Base-by-base conservation (phyloP, 2,329 filamentous ascomycete genomes). In the Cordyceps sp. region DNA sequence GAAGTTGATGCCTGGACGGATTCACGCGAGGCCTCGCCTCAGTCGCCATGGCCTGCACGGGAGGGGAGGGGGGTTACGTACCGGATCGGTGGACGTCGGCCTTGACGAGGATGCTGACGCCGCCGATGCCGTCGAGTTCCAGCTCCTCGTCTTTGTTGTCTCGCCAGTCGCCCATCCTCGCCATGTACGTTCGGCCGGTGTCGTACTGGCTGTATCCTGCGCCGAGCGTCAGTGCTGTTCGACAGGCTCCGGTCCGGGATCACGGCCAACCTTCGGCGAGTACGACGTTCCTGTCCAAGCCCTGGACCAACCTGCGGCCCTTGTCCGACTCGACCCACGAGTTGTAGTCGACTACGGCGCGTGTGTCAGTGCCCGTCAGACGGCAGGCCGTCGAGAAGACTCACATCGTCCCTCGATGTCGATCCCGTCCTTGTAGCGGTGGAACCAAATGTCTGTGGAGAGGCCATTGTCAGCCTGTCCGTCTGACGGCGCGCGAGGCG, bases 21-120 rank as follows among this genome's bases (percentile, higher is more conserved):
- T 14, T 14, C 6, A 10, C 16, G 16, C 18, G 15, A 28, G 26
- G 6, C 9, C 12, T 24, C n/a, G 24, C 24, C 24, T 4, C 24
- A 14, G 5, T 14, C 7, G 24, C 4, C 7, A n/a, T n/a, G n/a
- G n/a, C n/a, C n/a, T 26, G 13, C 9, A 13, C 13, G 13, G 4
- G 13, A n/a, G n/a, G n/a, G n/a, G n/a, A n/a, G n/a, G n/a, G n/a
- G n/a, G n/a, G n/a, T n/a, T n/a, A n/a, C 40, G 21, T 64, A 88
- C 84, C 84, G 48, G 88, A 84, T 60, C 90, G 74, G 57, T 98
- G 90, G 10, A 98, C 88, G 54, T 98, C 88, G 6, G 85, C 90
- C 62, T 98, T 98, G 42, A 98, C 90, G 29, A 98, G 62, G 46
- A 98, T 94, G 55, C 88, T 96, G 39, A 98, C 90, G 45, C 90